Conservation (phyloP, 805 yeast genomes). For the Clavispora santaluciae region DNA sequence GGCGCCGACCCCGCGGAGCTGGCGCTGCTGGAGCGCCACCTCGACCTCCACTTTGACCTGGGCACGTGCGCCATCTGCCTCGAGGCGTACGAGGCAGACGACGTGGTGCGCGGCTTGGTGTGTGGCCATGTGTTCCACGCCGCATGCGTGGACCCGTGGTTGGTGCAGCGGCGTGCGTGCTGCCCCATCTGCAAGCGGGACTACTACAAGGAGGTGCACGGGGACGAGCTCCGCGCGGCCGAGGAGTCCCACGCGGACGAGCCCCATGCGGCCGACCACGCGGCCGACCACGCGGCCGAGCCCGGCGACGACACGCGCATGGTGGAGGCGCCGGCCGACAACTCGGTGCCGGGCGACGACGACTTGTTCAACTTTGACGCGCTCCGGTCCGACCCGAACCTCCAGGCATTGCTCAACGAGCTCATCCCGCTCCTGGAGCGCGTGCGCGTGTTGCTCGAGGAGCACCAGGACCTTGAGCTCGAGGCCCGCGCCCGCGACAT, state of each 20-base stretch:
- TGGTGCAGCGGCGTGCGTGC: slow-evolving; percentile 66
- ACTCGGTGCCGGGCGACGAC: neutral
- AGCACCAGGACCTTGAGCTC: slow-evolving; percentile 30
- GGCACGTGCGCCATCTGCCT: slow-evolving; percentile 79
- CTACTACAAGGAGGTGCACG: slow-evolving; percentile 36
- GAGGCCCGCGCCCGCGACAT: slow-evolving; percentile 41
- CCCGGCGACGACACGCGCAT: neutral
- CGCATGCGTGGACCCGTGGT: slow-evolving; percentile 79
- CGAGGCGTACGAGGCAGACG: slow-evolving; percentile 58
- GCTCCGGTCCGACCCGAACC: slow-evolving; percentile 33
- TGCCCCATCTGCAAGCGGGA: slow-evolving; percentile 82
- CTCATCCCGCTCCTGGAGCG: slow-evolving; percentile 38
- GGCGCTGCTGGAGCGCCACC: slow-evolving; percentile 7
- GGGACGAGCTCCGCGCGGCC: slow-evolving; percentile 1
- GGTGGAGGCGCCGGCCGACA: neutral
- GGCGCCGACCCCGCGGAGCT: slow-evolving; percentile 3
- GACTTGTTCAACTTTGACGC: slow-evolving; percentile 25
- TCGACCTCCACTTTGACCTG: slow-evolving; percentile 50
- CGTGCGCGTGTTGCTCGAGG: slow-evolving; percentile 36
- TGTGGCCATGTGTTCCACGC: slow-evolving; percentile 84
- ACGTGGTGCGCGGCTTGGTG: slow-evolving; percentile 63
- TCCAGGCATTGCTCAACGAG: slow-evolving; percentile 35
- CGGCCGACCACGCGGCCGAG: neutral
- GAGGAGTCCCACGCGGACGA: slow-evolving; percentile 1
- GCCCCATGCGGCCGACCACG: neutral